These are phyloP conservation scores for Phytophthora agathidicida DNA, from an alignment of 352 stramenopile genomes.

Conservation along the genomic window DNA sequence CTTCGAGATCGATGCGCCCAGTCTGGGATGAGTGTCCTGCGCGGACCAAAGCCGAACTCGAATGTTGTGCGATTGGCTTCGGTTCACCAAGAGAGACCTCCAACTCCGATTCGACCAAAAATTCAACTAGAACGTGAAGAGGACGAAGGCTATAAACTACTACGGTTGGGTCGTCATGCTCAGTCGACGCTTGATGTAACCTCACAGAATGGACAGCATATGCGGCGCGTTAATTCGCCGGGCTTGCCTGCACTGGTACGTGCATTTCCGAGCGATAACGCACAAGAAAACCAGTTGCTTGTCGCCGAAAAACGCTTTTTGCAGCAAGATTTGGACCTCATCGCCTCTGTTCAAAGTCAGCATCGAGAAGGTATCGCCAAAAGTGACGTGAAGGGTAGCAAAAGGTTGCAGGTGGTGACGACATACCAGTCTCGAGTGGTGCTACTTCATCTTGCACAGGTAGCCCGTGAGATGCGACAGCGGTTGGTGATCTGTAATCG, in stretches of 20 bases:
- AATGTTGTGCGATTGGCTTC: slow-evolving; percentile 29
- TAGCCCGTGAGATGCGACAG: slow-evolving; percentile 49
- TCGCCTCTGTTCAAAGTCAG: slow-evolving; percentile 29
- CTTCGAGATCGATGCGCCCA: slow-evolving; percentile 50
- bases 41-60: slow-evolving; percentile 43
- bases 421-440: slow-evolving; percentile 38
- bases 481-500: slow-evolving; percentile 67
- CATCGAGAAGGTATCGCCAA: slow-evolving; percentile 24
- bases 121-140: slow-evolving; percentile 22
- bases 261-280: slow-evolving; percentile 53
- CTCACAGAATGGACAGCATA: background rate
- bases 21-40: slow-evolving; percentile 69
- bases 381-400: background rate
- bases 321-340: slow-evolving; percentile 55
- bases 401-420: background rate
- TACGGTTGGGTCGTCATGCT: slow-evolving; percentile 23
- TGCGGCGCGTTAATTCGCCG: background rate
- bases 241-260: slow-evolving; percentile 50
- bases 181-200: slow-evolving; percentile 21
- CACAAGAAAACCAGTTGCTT: slow-evolving; percentile 55
- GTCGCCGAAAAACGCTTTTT: slow-evolving; percentile 68
- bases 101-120: background rate
- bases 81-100: background rate
- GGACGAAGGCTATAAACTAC: slow-evolving; percentile 24
- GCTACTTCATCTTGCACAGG: slow-evolving; percentile 55